Base-by-base conservation (phyloP, 805 yeast genomes). In the Isabelozyma rhagii region DNA sequence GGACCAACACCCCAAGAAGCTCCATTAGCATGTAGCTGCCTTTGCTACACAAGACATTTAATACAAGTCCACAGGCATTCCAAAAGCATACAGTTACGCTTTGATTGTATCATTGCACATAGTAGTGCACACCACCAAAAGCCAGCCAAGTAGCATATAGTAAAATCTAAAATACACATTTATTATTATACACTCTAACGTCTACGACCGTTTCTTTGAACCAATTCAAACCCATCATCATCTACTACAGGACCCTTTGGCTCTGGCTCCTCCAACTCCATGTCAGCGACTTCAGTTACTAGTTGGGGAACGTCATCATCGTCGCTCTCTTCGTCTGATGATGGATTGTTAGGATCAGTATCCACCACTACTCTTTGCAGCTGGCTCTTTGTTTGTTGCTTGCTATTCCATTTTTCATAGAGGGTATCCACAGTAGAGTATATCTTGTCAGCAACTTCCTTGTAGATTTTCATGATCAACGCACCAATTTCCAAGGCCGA, bases 151-250 rank as follows among this genome's bases (percentile, higher is more conserved):
- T 21, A 21, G 25, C 25, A 21, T 21, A 21, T 6, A 21, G 25
- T 21, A 27, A 41, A 11, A 44, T 39, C 34, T 9, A 18, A 29
- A 39, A 40, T 44, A 45, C 14, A 28, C 39, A 28, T 14, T 14
- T 25, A 34, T 27, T 42, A 43, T 3, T 28, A 21, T 46, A 44
- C 34, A 40, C 3, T 28, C 48, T 52, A 55, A 36, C 76, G 68
- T 65, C 79, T 78, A 65, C 78, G 77, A 14, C 87, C 84, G 61
- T 82, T 84, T 61, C 81, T 84, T 59, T 84, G 90, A 3, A 93
- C 97, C 52, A 90, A 68, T 58, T 91, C 94, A 62, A 93, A 93
- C 1, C 98, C 99, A 63, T 93, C 98, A 34, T 93, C 98, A 63
- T 93, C 98, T 8, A 93, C 78, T 8, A 87, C 63, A 1, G 96